These are phyloP conservation scores for Macrophomina phaseolina DNA, from an alignment of 2,329 filamentous ascomycete genomes.

Conservation along the genomic window DNA sequence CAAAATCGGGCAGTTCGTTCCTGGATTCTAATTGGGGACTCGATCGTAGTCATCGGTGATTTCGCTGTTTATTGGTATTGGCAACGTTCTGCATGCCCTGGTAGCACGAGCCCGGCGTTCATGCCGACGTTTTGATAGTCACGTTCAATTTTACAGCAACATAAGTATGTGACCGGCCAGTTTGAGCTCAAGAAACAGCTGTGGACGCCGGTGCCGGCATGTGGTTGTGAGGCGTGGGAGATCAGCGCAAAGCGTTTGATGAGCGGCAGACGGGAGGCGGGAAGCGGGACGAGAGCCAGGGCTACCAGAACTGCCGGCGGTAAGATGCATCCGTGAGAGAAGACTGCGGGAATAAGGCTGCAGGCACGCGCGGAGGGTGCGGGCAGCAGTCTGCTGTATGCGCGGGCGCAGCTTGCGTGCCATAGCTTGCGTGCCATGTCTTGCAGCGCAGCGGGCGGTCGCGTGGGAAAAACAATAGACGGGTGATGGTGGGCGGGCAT, in stretches of 20 bases:
- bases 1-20: not conserved
- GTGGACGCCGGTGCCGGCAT: not conserved
- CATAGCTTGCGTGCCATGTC: not conserved
- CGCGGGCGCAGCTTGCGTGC: not conserved
- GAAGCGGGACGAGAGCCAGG: constrained; percentile 9
- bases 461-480: not conserved
- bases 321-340: not conserved
- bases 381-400: not conserved
- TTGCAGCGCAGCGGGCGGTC: not conserved
- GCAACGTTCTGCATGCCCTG: not conserved
- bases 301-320: not conserved
- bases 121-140: not conserved
- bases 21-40: not conserved
- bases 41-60: not conserved
- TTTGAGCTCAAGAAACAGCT: constrained; percentile 6
- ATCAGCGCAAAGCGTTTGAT: constrained; percentile 17
- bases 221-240: constrained; percentile 7
- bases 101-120: constrained; percentile 23
- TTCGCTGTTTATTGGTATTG: constrained; percentile 16
- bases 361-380: not conserved
- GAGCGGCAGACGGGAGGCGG: constrained; percentile 10
- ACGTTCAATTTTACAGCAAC: not conserved
- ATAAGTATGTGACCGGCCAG: not conserved
- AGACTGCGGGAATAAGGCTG: not conserved
- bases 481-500: not conserved